phyloP scores from a whole-genome alignment of 768 basidiomycete species.

The Hericium coralloides region DNA sequence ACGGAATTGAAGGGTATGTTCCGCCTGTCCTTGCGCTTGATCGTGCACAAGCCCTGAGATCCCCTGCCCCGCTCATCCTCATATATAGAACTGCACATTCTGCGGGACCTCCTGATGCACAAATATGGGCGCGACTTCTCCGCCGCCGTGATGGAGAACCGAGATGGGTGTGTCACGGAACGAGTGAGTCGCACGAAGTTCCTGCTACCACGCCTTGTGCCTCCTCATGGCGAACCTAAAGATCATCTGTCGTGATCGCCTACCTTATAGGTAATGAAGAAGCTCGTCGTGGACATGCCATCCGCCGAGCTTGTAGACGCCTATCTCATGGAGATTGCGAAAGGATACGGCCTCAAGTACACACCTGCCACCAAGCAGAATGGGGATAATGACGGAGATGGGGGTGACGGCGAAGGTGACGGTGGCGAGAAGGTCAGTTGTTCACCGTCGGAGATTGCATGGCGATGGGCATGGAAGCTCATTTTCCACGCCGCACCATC shows the following conservation, averaged over 20 bases:
- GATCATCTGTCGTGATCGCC: conserved; percentile 2
- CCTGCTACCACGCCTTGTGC: background rate
- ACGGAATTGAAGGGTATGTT: conserved; percentile 78
- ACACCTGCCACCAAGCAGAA: conserved; percentile 25
- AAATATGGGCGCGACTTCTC: conserved; percentile 93
- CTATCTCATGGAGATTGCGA: conserved; percentile 85
- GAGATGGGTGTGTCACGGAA: conserved; percentile 69
- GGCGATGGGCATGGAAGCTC: too few relatives aligned
- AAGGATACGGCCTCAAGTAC: conserved; percentile 76
- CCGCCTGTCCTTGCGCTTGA: background rate
- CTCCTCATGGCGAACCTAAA: background rate
- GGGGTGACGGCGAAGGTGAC: conserved; percentile 18
- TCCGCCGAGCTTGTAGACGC: conserved; percentile 70
- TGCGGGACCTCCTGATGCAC: conserved; percentile 92
- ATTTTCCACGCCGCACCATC: background rate
- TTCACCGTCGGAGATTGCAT: background rate
- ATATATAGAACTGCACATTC: conserved; percentile 70
- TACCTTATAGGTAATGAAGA: conserved; percentile 56
- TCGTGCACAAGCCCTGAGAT: background rate
- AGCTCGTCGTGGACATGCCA: conserved; percentile 64
- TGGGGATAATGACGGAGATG: conserved; percentile 19
- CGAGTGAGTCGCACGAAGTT: conserved; percentile 43
- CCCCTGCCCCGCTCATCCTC: background rate
- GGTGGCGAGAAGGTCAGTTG: conserved; percentile 6
- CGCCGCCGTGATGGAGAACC: conserved; percentile 78